Evolutionary conservation across 805 yeast genomes (phyloP).

Genomic region (Suhomyces emberorum): DNA sequence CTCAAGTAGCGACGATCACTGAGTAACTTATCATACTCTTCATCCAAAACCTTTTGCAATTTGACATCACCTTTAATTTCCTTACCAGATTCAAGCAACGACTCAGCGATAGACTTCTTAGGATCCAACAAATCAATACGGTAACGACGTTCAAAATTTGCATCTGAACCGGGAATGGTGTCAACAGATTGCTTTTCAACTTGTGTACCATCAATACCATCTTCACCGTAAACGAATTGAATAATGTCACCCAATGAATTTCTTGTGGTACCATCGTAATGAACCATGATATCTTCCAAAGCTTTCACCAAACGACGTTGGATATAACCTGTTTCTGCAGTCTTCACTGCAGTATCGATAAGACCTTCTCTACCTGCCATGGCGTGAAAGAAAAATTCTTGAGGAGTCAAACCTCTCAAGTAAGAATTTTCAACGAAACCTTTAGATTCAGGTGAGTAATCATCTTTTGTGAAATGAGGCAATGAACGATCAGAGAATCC

Average conservation of each 20-base stretch:
- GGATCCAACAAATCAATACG: conserved; percentile 81
- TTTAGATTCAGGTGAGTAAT: conserved; percentile 96
- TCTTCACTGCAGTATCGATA: conserved; percentile 98
- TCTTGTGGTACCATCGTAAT: conserved; percentile 97
- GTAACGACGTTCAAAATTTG: conserved; percentile 76
- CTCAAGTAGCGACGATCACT: conserved; percentile 80
- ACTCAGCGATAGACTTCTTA: conserved; percentile 58
- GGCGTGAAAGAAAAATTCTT: conserved; percentile 98
- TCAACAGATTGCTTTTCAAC: conserved; percentile 96
- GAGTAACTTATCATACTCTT: conserved; percentile 74
- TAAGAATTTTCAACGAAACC: conserved; percentile 98
- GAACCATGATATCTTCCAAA: conserved; percentile 94
- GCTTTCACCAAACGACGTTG: conserved; percentile 98
- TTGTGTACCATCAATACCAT: conserved; percentile 97
- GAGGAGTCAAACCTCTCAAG: conserved; percentile 95
- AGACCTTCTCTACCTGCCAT: conserved; percentile 99
- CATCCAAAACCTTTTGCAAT: conserved; percentile 75
- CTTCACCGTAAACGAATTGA: conserved; percentile 97
- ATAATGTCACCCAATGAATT: conserved; percentile 95
- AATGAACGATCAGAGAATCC: conserved; percentile 95
- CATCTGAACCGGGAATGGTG: conserved; percentile 90
- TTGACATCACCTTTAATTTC: conserved; percentile 88
- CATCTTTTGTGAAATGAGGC: conserved; percentile 98
- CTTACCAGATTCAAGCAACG: conserved; percentile 80
- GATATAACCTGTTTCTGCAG: conserved; percentile 98